Conservation (phyloP, 108 stramenopile genomes). For the Nitzschia sp. region DNA sequence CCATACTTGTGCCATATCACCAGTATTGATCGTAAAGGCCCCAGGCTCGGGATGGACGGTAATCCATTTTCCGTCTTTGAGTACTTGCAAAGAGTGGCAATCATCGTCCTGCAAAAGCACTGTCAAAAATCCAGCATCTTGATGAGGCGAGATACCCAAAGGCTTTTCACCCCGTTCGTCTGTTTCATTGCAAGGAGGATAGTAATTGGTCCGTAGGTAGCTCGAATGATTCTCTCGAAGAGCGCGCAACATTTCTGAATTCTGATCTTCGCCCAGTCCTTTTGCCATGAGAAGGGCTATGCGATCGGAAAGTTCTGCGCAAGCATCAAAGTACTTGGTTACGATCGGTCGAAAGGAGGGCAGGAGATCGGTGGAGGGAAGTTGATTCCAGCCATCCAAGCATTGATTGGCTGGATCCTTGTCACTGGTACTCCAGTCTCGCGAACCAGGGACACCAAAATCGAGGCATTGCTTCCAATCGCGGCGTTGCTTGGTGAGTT, state of each 20-base stretch:
- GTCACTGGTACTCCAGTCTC: constrained; percentile 58
- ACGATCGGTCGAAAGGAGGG: constrained; percentile 63
- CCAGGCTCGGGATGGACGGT: constrained; percentile 78
- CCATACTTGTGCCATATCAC: constrained; percentile 94
- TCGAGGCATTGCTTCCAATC: constrained; percentile 93
- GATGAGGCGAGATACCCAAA: constrained; percentile 85
- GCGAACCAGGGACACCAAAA: constrained; percentile 78
- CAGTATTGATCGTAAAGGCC: constrained; percentile 92
- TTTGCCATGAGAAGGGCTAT: constrained; percentile 65
- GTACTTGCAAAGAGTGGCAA: constrained; percentile 81
- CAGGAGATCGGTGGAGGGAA: constrained; percentile 61
- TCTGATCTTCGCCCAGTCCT: constrained; percentile 55
- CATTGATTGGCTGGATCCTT: constrained; percentile 62
- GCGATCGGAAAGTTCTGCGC: constrained; percentile 60
- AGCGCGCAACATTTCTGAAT: constrained; percentile 37
- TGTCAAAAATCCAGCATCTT: constrained; percentile 92
- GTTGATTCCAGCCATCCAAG: constrained; percentile 89
- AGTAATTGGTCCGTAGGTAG: constrained; percentile 87
- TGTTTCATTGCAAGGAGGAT: constrained; percentile 60
- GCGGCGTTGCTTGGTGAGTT: constrained; percentile 86
- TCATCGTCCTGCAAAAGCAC: constrained; percentile 86
- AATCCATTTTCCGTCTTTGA: constrained; percentile 64
- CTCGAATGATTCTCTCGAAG: constrained; percentile 71
- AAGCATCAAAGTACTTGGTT: constrained; percentile 70
- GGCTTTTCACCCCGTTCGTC: constrained; percentile 26